Evolutionary conservation across 1,284 basidiomycete species (phyloP).

Genomic region (Sanguinoderma infundibulare): DNA sequence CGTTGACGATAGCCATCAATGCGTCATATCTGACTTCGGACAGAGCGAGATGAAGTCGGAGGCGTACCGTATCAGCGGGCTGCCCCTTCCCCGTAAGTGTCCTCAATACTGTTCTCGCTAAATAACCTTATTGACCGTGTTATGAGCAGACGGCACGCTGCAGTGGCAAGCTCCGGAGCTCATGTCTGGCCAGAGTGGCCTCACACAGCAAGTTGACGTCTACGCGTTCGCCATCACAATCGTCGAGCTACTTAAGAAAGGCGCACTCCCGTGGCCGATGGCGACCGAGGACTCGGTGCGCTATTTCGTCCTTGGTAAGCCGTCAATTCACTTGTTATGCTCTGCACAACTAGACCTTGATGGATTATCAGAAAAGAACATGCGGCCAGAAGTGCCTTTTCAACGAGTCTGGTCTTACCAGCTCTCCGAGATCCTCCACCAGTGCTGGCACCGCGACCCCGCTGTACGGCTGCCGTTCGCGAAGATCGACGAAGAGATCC

Average conservation of each 20-base stretch:
- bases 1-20: slow-evolving; percentile 65
- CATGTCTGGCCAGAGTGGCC: slow-evolving; percentile 50
- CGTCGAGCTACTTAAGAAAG: slow-evolving; percentile 70
- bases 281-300: slow-evolving; percentile 63
- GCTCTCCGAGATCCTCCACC: slow-evolving; percentile 44
- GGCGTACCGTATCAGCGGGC: slow-evolving; percentile 61
- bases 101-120: not conserved
- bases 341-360: not conserved
- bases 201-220: slow-evolving; percentile 68
- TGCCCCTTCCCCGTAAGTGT: slow-evolving; percentile 55
- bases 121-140: not conserved
- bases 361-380: slow-evolving; percentile 51
- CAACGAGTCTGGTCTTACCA: slow-evolving; percentile 30
- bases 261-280: slow-evolving; percentile 62
- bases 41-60: slow-evolving; percentile 80
- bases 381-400: slow-evolving; percentile 54
- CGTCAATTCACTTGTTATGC: not conserved
- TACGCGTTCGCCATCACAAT: slow-evolving; percentile 78
- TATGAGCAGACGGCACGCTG: slow-evolving; percentile 54
- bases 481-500: slow-evolving; percentile 45
- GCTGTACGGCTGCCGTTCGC: slow-evolving; percentile 50
- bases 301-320: slow-evolving; percentile 64
- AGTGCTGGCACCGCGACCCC: slow-evolving; percentile 56
- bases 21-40: slow-evolving; percentile 80
- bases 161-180: slow-evolving; percentile 80